Conservation (phyloP, 2,329 filamentous ascomycete species). For the Cercospora nicotianae region DNA sequence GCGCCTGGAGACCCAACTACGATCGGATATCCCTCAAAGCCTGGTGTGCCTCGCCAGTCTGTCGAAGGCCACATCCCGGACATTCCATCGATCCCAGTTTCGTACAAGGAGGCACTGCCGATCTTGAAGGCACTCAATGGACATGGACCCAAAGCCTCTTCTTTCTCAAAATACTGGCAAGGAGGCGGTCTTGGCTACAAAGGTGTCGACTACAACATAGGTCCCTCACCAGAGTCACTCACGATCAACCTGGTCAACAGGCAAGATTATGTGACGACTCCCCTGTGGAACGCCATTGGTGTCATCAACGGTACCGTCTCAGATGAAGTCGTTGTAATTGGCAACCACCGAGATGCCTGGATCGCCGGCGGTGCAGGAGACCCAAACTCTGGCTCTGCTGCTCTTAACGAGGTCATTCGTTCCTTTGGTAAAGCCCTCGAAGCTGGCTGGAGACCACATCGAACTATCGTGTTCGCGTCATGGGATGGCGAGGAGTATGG, state of each 20-base stretch:
- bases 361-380: constrained; percentile 81
- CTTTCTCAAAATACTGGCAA: constrained; percentile 71
- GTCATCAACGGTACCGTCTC: constrained; percentile 83
- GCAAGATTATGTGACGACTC: constrained; percentile 53
- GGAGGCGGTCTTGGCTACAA: constrained; percentile 70
- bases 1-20: constrained; percentile 79
- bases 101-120: constrained; percentile 81
- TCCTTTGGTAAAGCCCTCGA: constrained; percentile 70
- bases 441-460: constrained; percentile 77
- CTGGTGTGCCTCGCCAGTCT: constrained; percentile 74
- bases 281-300: constrained; percentile 75
- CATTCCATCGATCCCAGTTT: constrained; percentile 90
- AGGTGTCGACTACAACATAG: constrained; percentile 81
- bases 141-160: constrained; percentile 73
- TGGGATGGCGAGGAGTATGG: constrained; percentile 77
- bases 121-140: constrained; percentile 89
- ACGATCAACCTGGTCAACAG: constrained; percentile 53
- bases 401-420: constrained; percentile 74
- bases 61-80: constrained; percentile 70
- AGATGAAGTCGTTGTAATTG: constrained; percentile 83
- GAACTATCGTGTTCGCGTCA: constrained; percentile 83
- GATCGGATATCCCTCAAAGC: constrained; percentile 89
- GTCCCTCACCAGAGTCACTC: constrained; percentile 72
- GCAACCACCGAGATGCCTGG: constrained; percentile 93
- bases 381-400: constrained; percentile 78